Conservation (phyloP, 352 stramenopile species). For the Globisporangium radiosum region DNA sequence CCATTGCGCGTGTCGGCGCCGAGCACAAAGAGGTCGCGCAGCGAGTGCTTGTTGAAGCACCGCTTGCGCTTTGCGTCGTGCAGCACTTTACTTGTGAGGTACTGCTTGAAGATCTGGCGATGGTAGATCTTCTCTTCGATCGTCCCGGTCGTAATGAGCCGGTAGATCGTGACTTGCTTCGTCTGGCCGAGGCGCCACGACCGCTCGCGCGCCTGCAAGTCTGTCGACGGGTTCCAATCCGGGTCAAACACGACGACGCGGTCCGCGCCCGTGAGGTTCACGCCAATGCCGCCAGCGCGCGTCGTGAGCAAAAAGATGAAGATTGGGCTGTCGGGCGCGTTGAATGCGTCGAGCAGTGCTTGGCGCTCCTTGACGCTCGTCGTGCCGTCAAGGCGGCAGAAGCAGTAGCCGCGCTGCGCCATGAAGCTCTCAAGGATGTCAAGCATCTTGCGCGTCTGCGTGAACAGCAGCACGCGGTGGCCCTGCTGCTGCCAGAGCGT, state of each 20-base stretch:
- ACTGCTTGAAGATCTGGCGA: conserved; percentile 99
- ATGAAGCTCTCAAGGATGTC: conserved; percentile 96
- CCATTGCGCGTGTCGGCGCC: conserved; percentile 27
- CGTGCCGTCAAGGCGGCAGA: conserved; percentile 94
- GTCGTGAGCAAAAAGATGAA: conserved; percentile 83
- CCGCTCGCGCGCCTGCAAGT: conserved; percentile 95
- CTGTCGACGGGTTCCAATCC: conserved; percentile 98
- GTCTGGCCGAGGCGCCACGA: conserved; percentile 92
- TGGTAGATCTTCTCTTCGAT: conserved; percentile 99
- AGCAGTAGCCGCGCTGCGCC: conserved; percentile 78
- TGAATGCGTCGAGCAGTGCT: conserved; percentile 95
- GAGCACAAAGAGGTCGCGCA: conserved; percentile 95
- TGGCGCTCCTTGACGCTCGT: conserved; percentile 93
- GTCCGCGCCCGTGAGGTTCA: conserved; percentile 95
- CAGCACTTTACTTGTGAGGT: conserved; percentile 95
- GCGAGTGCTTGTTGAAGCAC: conserved; percentile 95
- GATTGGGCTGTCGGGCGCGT: conserved; percentile 70
- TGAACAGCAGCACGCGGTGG: conserved; percentile 97
- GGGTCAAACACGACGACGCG: conserved; percentile 97
- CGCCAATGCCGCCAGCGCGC: conserved; percentile 93
- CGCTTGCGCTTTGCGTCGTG: conserved; percentile 95
- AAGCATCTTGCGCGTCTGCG: conserved; percentile 96
- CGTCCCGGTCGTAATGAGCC: conserved; percentile 94
- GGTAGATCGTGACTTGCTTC: conserved; percentile 83
- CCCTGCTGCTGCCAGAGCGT: conserved; percentile 92